Evolutionary conservation across 2,329 filamentous ascomycete genomes (phyloP).

Genomic region (Alternaria arborescens): DNA sequence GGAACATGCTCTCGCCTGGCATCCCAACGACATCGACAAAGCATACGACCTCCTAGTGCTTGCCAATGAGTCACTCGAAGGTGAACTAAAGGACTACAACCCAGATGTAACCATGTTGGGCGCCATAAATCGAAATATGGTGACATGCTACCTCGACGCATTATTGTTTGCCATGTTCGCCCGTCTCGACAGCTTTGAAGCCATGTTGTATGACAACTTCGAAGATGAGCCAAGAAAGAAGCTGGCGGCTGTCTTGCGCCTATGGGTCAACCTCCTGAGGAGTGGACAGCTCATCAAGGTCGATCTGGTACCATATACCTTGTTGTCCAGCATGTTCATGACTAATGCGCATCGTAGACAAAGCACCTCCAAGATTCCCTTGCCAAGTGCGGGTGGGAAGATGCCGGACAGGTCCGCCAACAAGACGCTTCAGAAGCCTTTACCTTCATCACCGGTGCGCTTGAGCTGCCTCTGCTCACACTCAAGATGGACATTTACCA

Average conservation of each 20-base stretch:
- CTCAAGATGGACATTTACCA: conserved; percentile 96
- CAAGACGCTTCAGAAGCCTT: conserved; percentile 98
- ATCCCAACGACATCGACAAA: conserved; percentile 74
- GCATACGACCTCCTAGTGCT: conserved; percentile 80
- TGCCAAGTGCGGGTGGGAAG: conserved; percentile 86
- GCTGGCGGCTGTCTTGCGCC: conserved; percentile 77
- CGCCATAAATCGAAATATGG: conserved; percentile 82
- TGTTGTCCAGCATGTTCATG: background rate
- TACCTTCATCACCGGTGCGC: conserved; percentile 88
- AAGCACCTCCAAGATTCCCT: conserved; percentile 82
- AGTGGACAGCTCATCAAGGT: conserved; percentile 84
- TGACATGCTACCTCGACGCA: conserved; percentile 95
- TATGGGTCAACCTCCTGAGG: conserved; percentile 94
- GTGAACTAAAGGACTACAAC: conserved; percentile 78
- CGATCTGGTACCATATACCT: conserved; percentile 71
- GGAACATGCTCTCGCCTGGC: conserved; percentile 69
- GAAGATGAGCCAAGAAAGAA: conserved; percentile 75
- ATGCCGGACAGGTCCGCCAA: conserved; percentile 78
- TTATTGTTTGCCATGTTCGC: conserved; percentile 96
- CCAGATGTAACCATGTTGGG: conserved; percentile 77
- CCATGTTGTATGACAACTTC: conserved; percentile 83
- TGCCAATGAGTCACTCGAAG: conserved; percentile 81
- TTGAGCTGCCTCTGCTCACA: conserved; percentile 86
- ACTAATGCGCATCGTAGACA: conserved; percentile 63
- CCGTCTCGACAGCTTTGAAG: conserved; percentile 87